Conservation (phyloP, 441 rosid species). For the Adansonia madagascariensis region DNA sequence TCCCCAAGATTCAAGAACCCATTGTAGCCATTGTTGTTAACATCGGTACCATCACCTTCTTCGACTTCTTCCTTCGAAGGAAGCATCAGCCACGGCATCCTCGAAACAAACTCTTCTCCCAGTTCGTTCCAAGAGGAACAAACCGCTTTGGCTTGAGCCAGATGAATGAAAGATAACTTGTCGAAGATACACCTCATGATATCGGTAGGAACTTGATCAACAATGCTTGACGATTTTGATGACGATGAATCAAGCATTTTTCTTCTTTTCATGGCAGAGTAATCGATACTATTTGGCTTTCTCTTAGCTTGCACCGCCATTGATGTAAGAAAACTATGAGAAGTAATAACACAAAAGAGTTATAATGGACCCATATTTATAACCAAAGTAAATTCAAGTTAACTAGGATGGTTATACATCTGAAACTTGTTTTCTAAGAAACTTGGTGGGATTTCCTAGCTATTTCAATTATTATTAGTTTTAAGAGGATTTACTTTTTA, state of each 20-base stretch:
- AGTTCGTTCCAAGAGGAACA: constrained; percentile 1
- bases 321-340: background rate
- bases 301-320: constrained; percentile 1
- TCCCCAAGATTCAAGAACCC: background rate
- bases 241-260: background rate
- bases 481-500: too few relatives aligned
- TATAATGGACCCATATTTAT: too few relatives aligned
- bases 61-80: background rate
- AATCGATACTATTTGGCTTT: background rate
- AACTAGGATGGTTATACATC: too few relatives aligned
- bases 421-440: too few relatives aligned
- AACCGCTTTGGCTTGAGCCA: constrained; percentile 1
- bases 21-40: background rate
- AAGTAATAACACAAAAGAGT: too few relatives aligned
- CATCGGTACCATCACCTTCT: background rate
- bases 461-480: too few relatives aligned
- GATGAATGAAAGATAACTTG: background rate
- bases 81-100: constrained; percentile 16
- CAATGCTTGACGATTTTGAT: background rate
- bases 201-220: background rate
- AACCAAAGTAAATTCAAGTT: too few relatives aligned
- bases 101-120: background rate
- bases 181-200: background rate
- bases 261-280: background rate
- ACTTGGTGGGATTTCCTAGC: too few relatives aligned